phyloP scores from a whole-genome alignment of 805 yeast genomes.

The Saturnispora bothae region DNA sequence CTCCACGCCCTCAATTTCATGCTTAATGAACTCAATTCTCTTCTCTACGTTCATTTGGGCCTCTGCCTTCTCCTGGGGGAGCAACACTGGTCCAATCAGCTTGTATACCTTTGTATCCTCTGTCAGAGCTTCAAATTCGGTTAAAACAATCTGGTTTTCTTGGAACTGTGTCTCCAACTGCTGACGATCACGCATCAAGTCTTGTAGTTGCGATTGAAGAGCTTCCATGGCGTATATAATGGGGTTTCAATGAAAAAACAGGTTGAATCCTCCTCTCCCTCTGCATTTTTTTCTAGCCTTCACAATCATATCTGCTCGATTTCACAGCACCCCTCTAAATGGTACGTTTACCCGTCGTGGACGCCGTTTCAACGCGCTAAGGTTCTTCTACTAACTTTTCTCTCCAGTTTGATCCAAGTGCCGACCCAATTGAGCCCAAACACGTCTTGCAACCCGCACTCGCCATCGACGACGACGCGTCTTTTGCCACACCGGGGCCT shows the following conservation, averaged over 20 bases:
- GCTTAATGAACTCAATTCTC: slow-evolving; percentile 77
- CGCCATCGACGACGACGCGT: neutral
- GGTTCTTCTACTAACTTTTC: neutral
- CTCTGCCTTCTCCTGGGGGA: slow-evolving; percentile 80
- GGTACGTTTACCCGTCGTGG: too few relatives aligned
- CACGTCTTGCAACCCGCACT: neutral
- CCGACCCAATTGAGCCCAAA: neutral
- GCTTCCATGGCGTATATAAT: slow-evolving; percentile 14
- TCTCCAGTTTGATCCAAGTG: neutral
- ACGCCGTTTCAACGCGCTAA: neutral
- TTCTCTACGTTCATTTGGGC: slow-evolving; percentile 78
- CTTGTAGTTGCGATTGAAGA: slow-evolving; percentile 28
- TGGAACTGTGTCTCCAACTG: slow-evolving; percentile 88
- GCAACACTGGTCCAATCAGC: slow-evolving; percentile 81
- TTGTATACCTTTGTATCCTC: slow-evolving; percentile 73
- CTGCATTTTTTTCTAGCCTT: neutral
- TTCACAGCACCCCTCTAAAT: too few relatives aligned
- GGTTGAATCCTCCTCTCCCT: too few relatives aligned
- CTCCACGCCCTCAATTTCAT: slow-evolving; percentile 74
- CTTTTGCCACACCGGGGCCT: neutral
- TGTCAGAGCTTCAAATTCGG: slow-evolving; percentile 54
- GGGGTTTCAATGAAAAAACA: neutral
- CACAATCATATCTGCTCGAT: neutral
- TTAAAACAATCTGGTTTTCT: slow-evolving; percentile 82
- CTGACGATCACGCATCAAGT: slow-evolving; percentile 63